Evolutionary conservation across 805 yeast genomes (phyloP).

Genomic region (Kodamaea lidongshanica): DNA sequence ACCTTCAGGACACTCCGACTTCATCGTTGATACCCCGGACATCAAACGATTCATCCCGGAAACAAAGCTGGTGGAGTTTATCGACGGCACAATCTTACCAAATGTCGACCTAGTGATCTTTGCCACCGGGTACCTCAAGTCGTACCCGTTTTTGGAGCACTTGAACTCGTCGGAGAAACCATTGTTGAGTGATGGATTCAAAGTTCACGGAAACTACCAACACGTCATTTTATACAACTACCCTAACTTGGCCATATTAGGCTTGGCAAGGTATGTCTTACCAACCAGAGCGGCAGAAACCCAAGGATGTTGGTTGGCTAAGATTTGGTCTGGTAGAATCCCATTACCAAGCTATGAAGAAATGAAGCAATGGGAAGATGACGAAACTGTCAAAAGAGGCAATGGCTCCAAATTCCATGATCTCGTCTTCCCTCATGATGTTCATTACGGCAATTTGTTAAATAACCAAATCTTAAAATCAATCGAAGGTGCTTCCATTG

Average conservation of each 20-base stretch:
- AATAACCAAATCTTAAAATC: conserved; percentile 13
- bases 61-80: conserved; percentile 21
- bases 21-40: conserved; percentile 40
- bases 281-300: conserved; percentile 48
- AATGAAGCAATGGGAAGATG: conserved; percentile 28
- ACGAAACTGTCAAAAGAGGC: conserved; percentile 23
- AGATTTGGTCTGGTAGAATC: conserved; percentile 38
- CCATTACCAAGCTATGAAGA: conserved; percentile 32
- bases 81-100: conserved; percentile 19
- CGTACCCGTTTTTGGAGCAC: conserved; percentile 27
- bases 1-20: conserved; percentile 40
- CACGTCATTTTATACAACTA: conserved; percentile 43
- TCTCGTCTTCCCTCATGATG: conserved; percentile 52
- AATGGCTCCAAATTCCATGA: conserved; percentile 25
- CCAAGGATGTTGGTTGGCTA: conserved; percentile 40
- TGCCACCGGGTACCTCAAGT: conserved; percentile 36
- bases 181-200: conserved; percentile 27
- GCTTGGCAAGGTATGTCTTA: conserved; percentile 40
- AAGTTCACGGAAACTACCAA: conserved; percentile 35
- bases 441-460: conserved; percentile 48
- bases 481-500: conserved; percentile 6
- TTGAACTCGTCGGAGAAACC: conserved; percentile 12
- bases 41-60: conserved; percentile 32
- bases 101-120: conserved; percentile 26
- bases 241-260: conserved; percentile 39